Percentiles rank a stretch among this genome's conserved stretches.
Conservation (phyloP, 2,329 filamentous ascomycete genomes). For the Fusarium sacchari region DNA sequence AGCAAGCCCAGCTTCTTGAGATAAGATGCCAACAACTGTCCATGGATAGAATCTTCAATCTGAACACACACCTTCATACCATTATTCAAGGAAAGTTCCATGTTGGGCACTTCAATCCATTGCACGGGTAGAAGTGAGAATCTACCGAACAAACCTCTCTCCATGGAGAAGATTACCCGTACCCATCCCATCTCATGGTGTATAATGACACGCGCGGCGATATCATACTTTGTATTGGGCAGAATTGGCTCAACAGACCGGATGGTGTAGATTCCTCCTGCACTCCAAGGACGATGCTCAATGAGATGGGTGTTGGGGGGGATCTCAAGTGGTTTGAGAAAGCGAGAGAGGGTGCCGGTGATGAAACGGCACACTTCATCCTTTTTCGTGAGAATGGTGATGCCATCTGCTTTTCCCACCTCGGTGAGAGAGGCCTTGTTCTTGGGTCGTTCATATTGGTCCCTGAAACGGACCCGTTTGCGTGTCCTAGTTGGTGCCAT, state of each 20-base stretch:
- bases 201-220: background rate
- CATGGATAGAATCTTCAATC: slow-evolving; percentile 8
- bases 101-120: background rate
- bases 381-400: background rate
- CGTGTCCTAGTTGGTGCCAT: background rate
- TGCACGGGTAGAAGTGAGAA: background rate
- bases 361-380: background rate
- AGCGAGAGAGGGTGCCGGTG: background rate
- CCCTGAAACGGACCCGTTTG: background rate
- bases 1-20: background rate
- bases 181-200: background rate
- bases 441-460: background rate
- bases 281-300: background rate
- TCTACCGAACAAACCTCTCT: background rate
- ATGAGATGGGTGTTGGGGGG: background rate
- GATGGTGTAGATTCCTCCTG: background rate
- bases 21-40: slow-evolving; percentile 1
- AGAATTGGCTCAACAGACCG: background rate
- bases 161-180: background rate
- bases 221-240: background rate
- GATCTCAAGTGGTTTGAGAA: background rate
- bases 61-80: background rate
- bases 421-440: background rate
- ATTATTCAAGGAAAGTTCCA: background rate
- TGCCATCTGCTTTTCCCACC: background rate